Conservation (phyloP, 2,329 filamentous ascomycete species). For the Thielaviopsis punctulata region DNA sequence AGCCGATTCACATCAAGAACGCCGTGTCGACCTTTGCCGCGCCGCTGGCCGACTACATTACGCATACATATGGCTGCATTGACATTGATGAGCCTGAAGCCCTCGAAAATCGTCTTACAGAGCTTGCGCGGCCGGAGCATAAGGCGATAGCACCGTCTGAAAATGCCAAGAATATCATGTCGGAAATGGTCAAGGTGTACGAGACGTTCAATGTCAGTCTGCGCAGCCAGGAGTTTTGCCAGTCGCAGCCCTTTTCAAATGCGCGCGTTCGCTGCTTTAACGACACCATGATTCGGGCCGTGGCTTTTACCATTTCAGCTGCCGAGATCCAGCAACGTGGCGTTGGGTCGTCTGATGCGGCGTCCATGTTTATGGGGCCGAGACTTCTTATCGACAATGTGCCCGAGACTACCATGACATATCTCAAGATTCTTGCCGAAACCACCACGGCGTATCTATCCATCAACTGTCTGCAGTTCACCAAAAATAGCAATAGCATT, state of each 20-base stretch:
- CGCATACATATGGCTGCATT: background rate
- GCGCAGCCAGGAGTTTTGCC: constrained; percentile 33
- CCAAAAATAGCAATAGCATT: background rate
- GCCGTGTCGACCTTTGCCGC: background rate
- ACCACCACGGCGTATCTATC: constrained; percentile 74
- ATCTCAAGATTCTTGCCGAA: constrained; percentile 75
- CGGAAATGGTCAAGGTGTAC: background rate
- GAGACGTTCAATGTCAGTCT: constrained; percentile 21
- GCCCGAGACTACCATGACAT: constrained; percentile 66
- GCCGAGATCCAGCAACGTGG: constrained; percentile 88
- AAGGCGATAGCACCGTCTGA: background rate
- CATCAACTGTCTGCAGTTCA: constrained; percentile 48
- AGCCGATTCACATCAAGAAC: background rate
- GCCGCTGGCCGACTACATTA: background rate
- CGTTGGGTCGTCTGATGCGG: constrained; percentile 52
- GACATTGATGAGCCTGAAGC: background rate
- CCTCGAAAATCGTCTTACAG: background rate
- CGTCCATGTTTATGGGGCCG: constrained; percentile 62
- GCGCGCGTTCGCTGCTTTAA: constrained; percentile 32
- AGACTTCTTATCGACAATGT: constrained; percentile 24
- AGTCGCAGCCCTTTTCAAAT: background rate
- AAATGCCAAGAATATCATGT: background rate
- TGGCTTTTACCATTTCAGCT: constrained; percentile 74
- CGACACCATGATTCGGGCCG: constrained; percentile 44
- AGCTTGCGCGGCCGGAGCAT: background rate